Conservation (phyloP, 1,284 basidiomycete genomes). For the Macrocybe sp. region DNA sequence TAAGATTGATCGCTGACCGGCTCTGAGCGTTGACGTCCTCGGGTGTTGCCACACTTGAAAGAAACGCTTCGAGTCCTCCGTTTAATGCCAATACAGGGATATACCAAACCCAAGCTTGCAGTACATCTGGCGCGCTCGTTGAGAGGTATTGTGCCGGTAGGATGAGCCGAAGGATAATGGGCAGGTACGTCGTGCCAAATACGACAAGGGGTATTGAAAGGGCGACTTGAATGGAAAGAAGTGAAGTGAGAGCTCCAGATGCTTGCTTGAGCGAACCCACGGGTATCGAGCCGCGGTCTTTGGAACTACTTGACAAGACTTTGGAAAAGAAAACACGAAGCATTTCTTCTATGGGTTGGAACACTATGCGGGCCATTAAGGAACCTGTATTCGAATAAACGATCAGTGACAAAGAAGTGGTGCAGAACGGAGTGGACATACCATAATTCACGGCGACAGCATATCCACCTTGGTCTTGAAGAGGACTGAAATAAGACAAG, state of each 20-base stretch:
- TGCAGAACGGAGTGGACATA: conserved; percentile 27
- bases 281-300: neutral
- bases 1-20: conserved; percentile 32
- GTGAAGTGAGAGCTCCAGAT: conserved; percentile 37
- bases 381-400: conserved; percentile 54
- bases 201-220: conserved; percentile 68
- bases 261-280: conserved; percentile 28
- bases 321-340: conserved; percentile 85
- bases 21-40: conserved; percentile 64
- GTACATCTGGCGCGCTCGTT: conserved; percentile 71
- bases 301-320: conserved; percentile 30
- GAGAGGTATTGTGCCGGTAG: conserved; percentile 68
- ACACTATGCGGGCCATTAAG: conserved; percentile 83
- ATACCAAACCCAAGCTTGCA: conserved; percentile 78
- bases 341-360: conserved; percentile 92
- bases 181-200: conserved; percentile 73
- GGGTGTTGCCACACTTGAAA: conserved; percentile 70
- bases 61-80: conserved; percentile 86
- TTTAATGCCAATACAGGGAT: conserved; percentile 87
- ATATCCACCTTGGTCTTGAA: conserved; percentile 89
- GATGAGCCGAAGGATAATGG: conserved; percentile 62
- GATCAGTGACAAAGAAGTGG: neutral
- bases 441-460: conserved; percentile 94
- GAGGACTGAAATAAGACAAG: conserved; percentile 75
- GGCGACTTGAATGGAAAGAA: conserved; percentile 67